Conservation (phyloP, 352 stramenopile species). For the Phytophthora multivora region DNA sequence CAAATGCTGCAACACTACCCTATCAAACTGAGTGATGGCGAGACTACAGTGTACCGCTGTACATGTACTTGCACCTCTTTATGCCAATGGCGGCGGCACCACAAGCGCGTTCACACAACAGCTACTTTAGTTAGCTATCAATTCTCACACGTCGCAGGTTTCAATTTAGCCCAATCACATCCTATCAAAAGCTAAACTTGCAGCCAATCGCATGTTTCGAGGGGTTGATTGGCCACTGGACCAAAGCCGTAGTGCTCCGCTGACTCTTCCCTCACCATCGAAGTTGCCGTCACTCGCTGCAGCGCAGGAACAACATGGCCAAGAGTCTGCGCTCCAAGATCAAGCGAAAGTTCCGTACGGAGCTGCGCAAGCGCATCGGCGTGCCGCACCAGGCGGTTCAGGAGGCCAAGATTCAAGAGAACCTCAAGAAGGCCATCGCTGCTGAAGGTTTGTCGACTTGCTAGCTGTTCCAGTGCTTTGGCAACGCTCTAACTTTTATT, state of each 20-base stretch:
- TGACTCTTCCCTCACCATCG: conserved; percentile 20
- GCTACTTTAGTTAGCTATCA: too few species aligned
- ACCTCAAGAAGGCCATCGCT: conserved; percentile 83
- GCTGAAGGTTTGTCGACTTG: conserved; percentile 46
- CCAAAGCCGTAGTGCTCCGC: conserved; percentile 11
- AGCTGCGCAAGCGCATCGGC: conserved; percentile 83
- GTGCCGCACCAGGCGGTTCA: conserved; percentile 73
- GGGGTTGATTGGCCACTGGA: conserved; percentile 35
- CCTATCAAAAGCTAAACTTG: neutral
- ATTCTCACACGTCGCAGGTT: conserved; percentile 27
- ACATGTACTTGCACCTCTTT: too few species aligned
- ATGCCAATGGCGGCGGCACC: too few species aligned
- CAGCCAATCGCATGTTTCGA: conserved; percentile 16
- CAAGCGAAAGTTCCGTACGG: conserved; percentile 89
- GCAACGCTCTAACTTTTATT: conserved; percentile 5
- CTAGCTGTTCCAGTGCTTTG: neutral
- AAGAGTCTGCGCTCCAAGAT: conserved; percentile 91
- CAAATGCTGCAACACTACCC: too few species aligned
- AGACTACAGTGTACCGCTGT: too few species aligned
- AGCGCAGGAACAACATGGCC: conserved; percentile 56
- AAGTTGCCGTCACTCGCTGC: conserved; percentile 10
- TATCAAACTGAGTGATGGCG: too few species aligned
- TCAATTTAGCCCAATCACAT: conserved; percentile 19
- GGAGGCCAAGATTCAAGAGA: conserved; percentile 85
- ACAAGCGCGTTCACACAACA: too few species aligned